A percentile compares a stretch with the other conserved stretches of the same genome.
Evolutionary conservation across 805 yeast genomes (phyloP).

Genomic region (Candida wancherniae): DNA sequence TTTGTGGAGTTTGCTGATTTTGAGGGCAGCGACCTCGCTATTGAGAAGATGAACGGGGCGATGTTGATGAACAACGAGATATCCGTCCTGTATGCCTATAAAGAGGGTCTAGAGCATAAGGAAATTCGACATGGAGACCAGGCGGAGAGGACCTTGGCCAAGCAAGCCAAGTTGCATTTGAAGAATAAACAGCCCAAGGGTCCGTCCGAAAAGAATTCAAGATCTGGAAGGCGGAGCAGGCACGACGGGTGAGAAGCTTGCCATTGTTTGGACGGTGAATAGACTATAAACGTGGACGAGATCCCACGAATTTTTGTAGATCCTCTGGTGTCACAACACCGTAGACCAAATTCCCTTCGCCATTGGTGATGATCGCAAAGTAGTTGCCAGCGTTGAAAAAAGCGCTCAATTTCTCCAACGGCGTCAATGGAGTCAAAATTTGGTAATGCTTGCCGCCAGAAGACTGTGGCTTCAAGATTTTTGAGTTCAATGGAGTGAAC

Average conservation of each 20-base stretch:
- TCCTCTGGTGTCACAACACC: conserved; percentile 50
- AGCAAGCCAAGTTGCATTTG: conserved; percentile 48
- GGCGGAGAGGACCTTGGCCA: conserved; percentile 68
- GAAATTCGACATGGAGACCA: conserved; percentile 68
- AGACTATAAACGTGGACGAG: conserved; percentile 16
- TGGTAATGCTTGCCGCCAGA: conserved; percentile 30
- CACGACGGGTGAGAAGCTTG: too few relatives aligned
- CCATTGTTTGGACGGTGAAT: too few relatives aligned
- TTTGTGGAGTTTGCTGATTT: conserved; percentile 62
- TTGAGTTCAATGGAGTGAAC: conserved; percentile 24
- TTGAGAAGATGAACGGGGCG: conserved; percentile 63
- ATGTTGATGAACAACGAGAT: conserved; percentile 63
- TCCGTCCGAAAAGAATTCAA: background rate
- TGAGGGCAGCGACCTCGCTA: conserved; percentile 66
- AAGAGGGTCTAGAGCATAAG: conserved; percentile 45
- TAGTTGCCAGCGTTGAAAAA: conserved; percentile 47
- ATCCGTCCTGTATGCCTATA: conserved; percentile 64
- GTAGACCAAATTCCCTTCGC: conserved; percentile 46
- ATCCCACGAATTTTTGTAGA: conserved; percentile 21
- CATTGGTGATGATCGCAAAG: conserved; percentile 56
- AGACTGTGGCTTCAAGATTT: conserved; percentile 32
- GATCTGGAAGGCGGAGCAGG: conserved; percentile 46
- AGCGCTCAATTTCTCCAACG: conserved; percentile 48
- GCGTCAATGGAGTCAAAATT: conserved; percentile 50
- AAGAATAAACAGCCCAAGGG: conserved; percentile 3